A percentile compares a stretch with the other conserved stretches of the same genome.
Conservation (phyloP, 768 basidiomycete species). For the Collybia sordida region DNA sequence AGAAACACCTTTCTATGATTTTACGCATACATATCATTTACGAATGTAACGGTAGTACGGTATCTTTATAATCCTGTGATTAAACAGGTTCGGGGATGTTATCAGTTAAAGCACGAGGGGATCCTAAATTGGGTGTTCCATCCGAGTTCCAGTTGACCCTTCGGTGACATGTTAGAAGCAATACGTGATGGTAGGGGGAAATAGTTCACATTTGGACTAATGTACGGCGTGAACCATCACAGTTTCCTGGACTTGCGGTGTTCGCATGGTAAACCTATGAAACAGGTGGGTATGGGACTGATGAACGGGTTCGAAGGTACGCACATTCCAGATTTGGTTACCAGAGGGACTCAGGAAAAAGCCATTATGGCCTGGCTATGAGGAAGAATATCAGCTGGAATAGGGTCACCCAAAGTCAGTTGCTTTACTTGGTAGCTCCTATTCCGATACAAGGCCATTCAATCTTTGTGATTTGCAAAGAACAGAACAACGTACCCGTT, state of each 20-base stretch:
- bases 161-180: neutral
- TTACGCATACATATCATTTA: neutral
- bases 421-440: slow-evolving; percentile 13
- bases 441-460: neutral
- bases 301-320: neutral
- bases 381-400: neutral
- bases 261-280: slow-evolving; percentile 23
- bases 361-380: slow-evolving; percentile 34
- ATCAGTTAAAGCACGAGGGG: slow-evolving; percentile 12
- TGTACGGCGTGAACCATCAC: slow-evolving; percentile 24
- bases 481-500: slow-evolving; percentile 22
- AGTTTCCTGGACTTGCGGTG: slow-evolving; percentile 19
- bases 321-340: slow-evolving; percentile 22
- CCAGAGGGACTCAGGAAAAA: slow-evolving; percentile 30
- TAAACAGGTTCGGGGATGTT: slow-evolving; percentile 19
- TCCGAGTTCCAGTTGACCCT: slow-evolving; percentile 22
- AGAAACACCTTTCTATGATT: slow-evolving; percentile 8
- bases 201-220: slow-evolving; percentile 20
- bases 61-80: neutral
- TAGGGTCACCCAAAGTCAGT: neutral
- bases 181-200: neutral
- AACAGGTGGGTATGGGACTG: neutral
- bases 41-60: neutral
- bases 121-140: slow-evolving; percentile 19
- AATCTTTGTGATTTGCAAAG: neutral